Base-by-base conservation (phyloP, 2,329 filamentous ascomycete species). In the Fusarium ramigenum region DNA sequence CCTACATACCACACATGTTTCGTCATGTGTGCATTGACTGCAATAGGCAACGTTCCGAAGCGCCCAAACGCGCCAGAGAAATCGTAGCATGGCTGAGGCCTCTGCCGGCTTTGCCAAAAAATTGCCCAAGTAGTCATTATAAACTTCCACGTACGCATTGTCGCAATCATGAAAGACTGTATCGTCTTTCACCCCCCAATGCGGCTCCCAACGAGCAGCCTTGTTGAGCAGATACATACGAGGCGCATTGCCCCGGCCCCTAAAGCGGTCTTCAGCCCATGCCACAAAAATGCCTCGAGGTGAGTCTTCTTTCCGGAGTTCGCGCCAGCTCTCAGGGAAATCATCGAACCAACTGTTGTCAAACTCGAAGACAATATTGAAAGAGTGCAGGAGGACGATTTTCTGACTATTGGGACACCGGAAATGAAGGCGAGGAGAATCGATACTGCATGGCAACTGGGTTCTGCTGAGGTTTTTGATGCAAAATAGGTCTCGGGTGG, bases 1-100 rank as follows among this genome's bases (percentile, higher is more conserved):
- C 4, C 0, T 10, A 10, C 49, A 52, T 0, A 36, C 1, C 1
- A 0, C 2, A 12, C 19, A n/a, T 23, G 4, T 21, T 14, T 4
- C 3, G 11, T 40, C 30, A 3, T 23, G 3, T 2, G 49, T 52
- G 16, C 49, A 52, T 8, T 5, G 0, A 16, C n/a, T n/a, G n/a
- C 47, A 52, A 19, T 4, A 14, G 2, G 30, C 16, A 23, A 19
- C 4, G 4, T 1, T 7, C 47, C 11, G 36, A 9, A 36, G 10
- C 9, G 3, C 0, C 7, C 5, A 36, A 9, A 36, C 7, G 18
- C 18, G 16, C 16, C 34, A 23, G n/a, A 52, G 32, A 19, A 36
- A 36, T 7, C 0, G 2, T 28, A 19, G 6, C 23, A 57, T 34
- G 18, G 21, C 12, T 2, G 25, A 25, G 2, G 32, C 3, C 18